phyloP scores from a whole-genome alignment of 163 green algal species.

The Trebouxia gelatinosa region DNA sequence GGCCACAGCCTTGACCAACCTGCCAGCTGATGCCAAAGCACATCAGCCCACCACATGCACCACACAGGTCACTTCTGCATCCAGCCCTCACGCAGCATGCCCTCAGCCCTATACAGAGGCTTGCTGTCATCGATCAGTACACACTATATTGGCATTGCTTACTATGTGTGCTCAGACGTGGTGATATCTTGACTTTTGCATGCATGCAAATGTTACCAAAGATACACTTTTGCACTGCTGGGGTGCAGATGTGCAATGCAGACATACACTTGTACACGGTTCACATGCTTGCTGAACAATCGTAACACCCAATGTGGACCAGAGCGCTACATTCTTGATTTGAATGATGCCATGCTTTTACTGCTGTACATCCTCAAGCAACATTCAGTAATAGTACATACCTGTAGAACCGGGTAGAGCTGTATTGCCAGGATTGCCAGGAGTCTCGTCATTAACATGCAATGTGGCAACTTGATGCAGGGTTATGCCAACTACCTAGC shows the following conservation, averaged over 20 bases:
- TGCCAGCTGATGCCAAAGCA: not conserved
- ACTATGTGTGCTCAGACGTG: not conserved
- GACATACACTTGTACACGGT: too few species aligned
- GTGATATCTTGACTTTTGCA: too few species aligned
- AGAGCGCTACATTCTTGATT: not conserved
- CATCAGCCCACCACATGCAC: slow-evolving; percentile 5
- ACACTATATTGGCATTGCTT: too few species aligned
- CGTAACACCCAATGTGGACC: not conserved
- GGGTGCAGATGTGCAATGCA: too few species aligned
- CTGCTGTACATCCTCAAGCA: not conserved
- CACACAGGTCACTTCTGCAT: slow-evolving; percentile 26
- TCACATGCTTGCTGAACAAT: not conserved
- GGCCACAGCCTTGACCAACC: slow-evolving; percentile 3
- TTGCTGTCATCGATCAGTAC: too few species aligned
- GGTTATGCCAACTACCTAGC: slow-evolving; percentile 24
- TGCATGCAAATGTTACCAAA: too few species aligned
- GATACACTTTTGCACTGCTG: too few species aligned
- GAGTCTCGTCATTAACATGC: too few species aligned
- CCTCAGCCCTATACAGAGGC: too few species aligned
- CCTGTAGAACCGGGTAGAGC: too few species aligned
- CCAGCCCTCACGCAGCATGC: too few species aligned
- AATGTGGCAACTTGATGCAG: slow-evolving; percentile 4
- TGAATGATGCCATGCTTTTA: not conserved
- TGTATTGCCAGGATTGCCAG: too few species aligned
- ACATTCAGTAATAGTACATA: not conserved